Percentiles rank a stretch among this genome's conserved stretches.
Conservation (phyloP, 805 yeast genomes). For the Maudiozyma pseudohumilis region DNA sequence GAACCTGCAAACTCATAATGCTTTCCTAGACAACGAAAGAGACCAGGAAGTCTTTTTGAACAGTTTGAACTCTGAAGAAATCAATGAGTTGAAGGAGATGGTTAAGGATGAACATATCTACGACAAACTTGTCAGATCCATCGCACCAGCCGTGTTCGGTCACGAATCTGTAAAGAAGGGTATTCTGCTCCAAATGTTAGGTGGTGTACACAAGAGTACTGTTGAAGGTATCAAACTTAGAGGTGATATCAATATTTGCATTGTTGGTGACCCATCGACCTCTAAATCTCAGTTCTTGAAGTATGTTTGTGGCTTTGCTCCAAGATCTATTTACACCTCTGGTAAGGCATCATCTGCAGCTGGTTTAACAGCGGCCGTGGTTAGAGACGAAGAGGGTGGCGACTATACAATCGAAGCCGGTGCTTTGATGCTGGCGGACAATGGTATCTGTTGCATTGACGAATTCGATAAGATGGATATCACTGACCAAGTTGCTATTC, state of each 20-base stretch:
- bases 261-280: conserved; percentile 97
- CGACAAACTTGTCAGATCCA: conserved; percentile 71
- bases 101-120: conserved; percentile 81
- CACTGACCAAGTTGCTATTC: conserved; percentile 93
- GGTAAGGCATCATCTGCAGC: conserved; percentile 99
- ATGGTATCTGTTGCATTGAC: conserved; percentile 96
- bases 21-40: conserved; percentile 40
- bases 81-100: conserved; percentile 79
- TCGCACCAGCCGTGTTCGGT: conserved; percentile 95
- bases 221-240: conserved; percentile 89
- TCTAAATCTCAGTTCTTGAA: conserved; percentile 93
- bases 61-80: conserved; percentile 70
- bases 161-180: conserved; percentile 94
- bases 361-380: conserved; percentile 96
- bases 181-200: conserved; percentile 72
- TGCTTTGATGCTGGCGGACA: conserved; percentile 95
- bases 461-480: conserved; percentile 98
- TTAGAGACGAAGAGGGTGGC: conserved; percentile 93
- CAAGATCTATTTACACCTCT: conserved; percentile 91
- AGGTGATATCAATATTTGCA: conserved; percentile 93
- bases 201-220: conserved; percentile 92
- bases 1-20: conserved; percentile 19
- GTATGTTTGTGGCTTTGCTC: conserved; percentile 83
- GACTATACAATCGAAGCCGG: conserved; percentile 98
- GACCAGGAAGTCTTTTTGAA: conserved; percentile 77